Base-by-base conservation (phyloP, 1,284 basidiomycete genomes). In the Trametes versicolor region DNA sequence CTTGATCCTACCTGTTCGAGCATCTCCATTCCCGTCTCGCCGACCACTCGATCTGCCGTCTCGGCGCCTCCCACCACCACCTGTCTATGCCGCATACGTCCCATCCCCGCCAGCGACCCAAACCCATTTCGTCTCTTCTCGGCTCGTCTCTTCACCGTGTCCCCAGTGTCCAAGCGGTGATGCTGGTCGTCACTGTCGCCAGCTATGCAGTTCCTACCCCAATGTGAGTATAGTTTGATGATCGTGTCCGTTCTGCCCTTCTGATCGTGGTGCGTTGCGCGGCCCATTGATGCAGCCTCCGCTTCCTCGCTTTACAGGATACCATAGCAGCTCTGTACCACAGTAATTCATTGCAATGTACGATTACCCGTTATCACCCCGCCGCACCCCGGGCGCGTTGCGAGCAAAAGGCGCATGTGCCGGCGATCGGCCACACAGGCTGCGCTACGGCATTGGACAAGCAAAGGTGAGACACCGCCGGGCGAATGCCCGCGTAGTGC, bases 311-410 rank as follows among this genome's bases (percentile, higher is more conserved):
- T 62, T 48, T 57, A 56, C 54, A 45, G 54, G 54, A 62, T 62
- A 57, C 39, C 54, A 52, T 57, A 55, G 32, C 48, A 55, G 32
- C 48, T 39, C 32, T 62, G 61, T 62, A 52, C 50, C 54, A 57
- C 52, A 62, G 54, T 52, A 62, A 62, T 62, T 32, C 29, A 32
- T 32, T 32, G 29, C 37, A 21, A 56, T 62, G 61, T 62, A 62
- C 49, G 61, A 57, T 27, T 62, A 55, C 51, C 43, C 60, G 47
- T 43, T 52, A 56, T 62, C 36, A 53, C 29, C 29, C 29, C 56
- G 48, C 48, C 45, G 23, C 6, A 48, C 52, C 37, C 51, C 25
- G 19, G 27, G 19, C 21, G 4, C 10, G 23, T 6, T 15, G 25
- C 23, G 45, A 4, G 25, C 19, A 17, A 48, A 12, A 25, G 13